Evolutionary conservation across 2,329 filamentous ascomycete species (phyloP).

Genomic region (Chaetomium olivaceum): DNA sequence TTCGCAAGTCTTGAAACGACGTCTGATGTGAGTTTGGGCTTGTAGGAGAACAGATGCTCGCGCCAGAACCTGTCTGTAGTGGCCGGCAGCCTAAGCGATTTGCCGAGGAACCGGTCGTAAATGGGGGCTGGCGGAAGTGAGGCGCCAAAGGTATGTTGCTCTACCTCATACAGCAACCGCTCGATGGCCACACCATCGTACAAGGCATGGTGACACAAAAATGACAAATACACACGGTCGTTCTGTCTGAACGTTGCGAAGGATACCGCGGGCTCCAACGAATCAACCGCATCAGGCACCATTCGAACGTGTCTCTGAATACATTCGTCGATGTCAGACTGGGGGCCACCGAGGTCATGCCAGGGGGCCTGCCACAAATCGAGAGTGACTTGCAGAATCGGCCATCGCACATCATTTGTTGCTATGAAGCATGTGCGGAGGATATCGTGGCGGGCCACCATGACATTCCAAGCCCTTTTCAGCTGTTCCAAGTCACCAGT

Average conservation of each 20-base stretch:
- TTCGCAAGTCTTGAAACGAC: neutral
- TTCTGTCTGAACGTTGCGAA: conserved; percentile 44
- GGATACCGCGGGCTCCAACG: conserved; percentile 47
- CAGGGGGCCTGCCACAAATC: conserved; percentile 46
- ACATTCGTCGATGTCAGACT: conserved; percentile 38
- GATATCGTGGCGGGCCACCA: conserved; percentile 70
- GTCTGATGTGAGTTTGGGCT: conserved; percentile 32
- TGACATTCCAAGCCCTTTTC: conserved; percentile 59
- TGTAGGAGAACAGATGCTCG: conserved; percentile 53
- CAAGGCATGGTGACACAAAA: conserved; percentile 73
- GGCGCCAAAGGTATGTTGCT: conserved; percentile 53
- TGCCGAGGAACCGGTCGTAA: conserved; percentile 65
- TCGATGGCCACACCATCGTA: conserved; percentile 82
- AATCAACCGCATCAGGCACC: conserved; percentile 47
- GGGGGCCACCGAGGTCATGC: conserved; percentile 39
- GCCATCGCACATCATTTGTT: conserved; percentile 59
- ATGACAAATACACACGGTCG: conserved; percentile 45
- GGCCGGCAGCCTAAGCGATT: conserved; percentile 52
- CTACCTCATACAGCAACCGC: conserved; percentile 68
- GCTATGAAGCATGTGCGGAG: conserved; percentile 73
- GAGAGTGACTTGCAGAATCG: conserved; percentile 74
- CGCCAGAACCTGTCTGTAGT: conserved; percentile 67
- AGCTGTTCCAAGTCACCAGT: conserved; percentile 52
- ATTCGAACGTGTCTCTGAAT: conserved; percentile 44
- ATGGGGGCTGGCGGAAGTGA: conserved; percentile 51